phyloP scores from a whole-genome alignment of 2,329 filamentous ascomycete genomes.

The Pseudocercospora eumusae region DNA sequence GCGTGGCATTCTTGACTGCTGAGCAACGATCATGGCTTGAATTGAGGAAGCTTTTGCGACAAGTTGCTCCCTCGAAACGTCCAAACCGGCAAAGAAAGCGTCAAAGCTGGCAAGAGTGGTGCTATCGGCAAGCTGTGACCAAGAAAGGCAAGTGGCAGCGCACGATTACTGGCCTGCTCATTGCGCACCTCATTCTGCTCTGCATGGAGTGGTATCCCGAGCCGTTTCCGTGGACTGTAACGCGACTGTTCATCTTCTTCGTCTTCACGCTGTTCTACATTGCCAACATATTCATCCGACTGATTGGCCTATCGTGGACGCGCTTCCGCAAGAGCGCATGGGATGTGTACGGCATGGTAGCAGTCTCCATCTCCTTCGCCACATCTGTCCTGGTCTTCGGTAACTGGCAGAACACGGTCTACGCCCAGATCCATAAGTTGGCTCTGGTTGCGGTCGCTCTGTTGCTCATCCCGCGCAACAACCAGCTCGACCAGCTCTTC shows the following conservation, averaged over 20 bases:
- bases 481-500: slow-evolving; percentile 95
- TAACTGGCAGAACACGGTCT: slow-evolving; percentile 57
- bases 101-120: slow-evolving; percentile 83
- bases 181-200: slow-evolving; percentile 80
- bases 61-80: slow-evolving; percentile 92
- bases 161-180: slow-evolving; percentile 73
- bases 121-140: slow-evolving; percentile 88
- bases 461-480: slow-evolving; percentile 90
- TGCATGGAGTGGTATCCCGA: slow-evolving; percentile 84
- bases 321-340: slow-evolving; percentile 91
- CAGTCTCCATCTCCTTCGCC: slow-evolving; percentile 76
- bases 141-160: slow-evolving; percentile 93
- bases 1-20: slow-evolving; percentile 90
- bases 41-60: slow-evolving; percentile 82
- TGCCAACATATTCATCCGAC: slow-evolving; percentile 77
- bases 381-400: slow-evolving; percentile 77
- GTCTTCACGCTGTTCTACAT: slow-evolving; percentile 84
- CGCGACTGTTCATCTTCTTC: slow-evolving; percentile 62
- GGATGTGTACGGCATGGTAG: slow-evolving; percentile 85
- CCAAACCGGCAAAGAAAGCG: slow-evolving; percentile 75
- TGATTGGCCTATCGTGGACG: slow-evolving; percentile 86
- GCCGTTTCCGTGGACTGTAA: slow-evolving; percentile 66
- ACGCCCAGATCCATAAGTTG: slow-evolving; percentile 85
- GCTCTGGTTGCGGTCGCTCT: slow-evolving; percentile 89
- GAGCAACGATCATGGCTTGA: slow-evolving; percentile 98